Base-by-base conservation (phyloP, 2,329 filamentous ascomycete species). In the Aspergillus ibericus region DNA sequence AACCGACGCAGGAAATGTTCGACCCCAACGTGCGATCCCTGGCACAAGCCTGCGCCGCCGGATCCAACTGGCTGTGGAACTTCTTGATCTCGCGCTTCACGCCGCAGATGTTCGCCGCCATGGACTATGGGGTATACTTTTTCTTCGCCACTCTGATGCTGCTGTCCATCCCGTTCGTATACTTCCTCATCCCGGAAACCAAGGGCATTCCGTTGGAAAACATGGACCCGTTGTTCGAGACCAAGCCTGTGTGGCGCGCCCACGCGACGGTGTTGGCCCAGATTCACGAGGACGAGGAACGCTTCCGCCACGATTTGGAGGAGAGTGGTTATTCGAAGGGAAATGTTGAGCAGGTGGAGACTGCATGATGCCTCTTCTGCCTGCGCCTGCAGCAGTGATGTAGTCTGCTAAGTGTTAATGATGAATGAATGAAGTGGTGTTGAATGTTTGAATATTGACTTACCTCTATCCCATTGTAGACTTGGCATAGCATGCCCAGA, bases 1-100 rank as follows among this genome's bases (percentile, higher is more conserved):
- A 52, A 70, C 59, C 57, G 16, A 1, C 3, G 15, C 13, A 73
- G 70, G 72, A 92, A 75, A 92, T 92, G 81, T 92, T 91, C 72
- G 85, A 88, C 67, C 83, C 86, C 60, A 88, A 88, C 73, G 85
- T 86, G 16, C 82, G 88, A 56, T 85, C 86, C 0, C 80, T 92
- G 0, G 89, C 88, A 1, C 89, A 92, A 68, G 88, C 89, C 13
- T 89, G 84, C 34, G 89, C 89, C 0, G 68, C 74, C 36, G 71
- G 68, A 8, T 70, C 68, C 22, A 72, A 77, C 63, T 73, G 72
- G 75, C 62, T 76, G n/a, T 72, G 73, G 69, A 73, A 73, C 60
- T 74, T 76, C 66, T 67, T 72, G 56, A 63, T 77, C 66, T 72
- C 70, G 51, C 66, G 73, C 44, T 71, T 75, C 68, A 77, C 75